Conservation (phyloP, 139 green algal species). For the Klebsormidium nitens region DNA sequence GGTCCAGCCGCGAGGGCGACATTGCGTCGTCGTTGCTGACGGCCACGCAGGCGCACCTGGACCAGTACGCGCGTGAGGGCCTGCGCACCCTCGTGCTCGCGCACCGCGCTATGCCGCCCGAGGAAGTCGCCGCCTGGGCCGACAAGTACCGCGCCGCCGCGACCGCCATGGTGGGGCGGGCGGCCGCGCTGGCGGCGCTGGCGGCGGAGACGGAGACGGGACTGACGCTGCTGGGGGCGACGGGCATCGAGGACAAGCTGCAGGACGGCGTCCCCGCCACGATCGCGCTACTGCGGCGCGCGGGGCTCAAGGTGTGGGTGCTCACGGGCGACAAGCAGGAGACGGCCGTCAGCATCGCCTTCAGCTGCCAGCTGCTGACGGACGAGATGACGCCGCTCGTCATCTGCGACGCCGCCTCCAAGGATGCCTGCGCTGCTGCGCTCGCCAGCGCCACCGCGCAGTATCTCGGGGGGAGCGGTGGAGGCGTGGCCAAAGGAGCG, state of each 20-base stretch:
- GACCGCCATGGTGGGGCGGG: conserved; percentile 48
- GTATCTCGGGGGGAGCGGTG: not conserved
- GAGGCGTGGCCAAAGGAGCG: not conserved
- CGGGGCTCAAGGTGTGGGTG: conserved; percentile 83
- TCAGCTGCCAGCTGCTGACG: conserved; percentile 50
- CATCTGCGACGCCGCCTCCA: conserved; percentile 14
- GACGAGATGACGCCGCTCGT: conserved; percentile 37
- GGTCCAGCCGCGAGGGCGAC: too few relatives aligned
- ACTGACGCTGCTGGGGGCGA: conserved; percentile 74
- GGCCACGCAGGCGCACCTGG: too few relatives aligned
- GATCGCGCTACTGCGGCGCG: conserved; percentile 77
- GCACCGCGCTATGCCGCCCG: conserved; percentile 2
- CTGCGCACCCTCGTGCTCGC: conserved; percentile 74
- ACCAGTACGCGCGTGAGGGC: conserved; percentile 68
- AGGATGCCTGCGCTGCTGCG: not conserved
- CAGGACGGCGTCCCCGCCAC: conserved; percentile 76
- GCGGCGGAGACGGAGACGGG: conserved; percentile 46
- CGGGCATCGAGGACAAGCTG: conserved; percentile 98
- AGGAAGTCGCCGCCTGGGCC: conserved; percentile 37
- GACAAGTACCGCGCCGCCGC: conserved; percentile 26
- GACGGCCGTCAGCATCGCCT: conserved; percentile 82
- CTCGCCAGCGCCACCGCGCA: conserved; percentile 1
- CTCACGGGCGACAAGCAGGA: conserved; percentile 91
- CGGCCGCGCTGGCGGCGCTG: conserved; percentile 47
- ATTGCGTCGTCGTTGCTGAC: too few relatives aligned